These are phyloP conservation scores for Sphagnum fallax DNA, from an alignment of 228 moss, liverwort and hornwort species.

Conservation along the genomic window DNA sequence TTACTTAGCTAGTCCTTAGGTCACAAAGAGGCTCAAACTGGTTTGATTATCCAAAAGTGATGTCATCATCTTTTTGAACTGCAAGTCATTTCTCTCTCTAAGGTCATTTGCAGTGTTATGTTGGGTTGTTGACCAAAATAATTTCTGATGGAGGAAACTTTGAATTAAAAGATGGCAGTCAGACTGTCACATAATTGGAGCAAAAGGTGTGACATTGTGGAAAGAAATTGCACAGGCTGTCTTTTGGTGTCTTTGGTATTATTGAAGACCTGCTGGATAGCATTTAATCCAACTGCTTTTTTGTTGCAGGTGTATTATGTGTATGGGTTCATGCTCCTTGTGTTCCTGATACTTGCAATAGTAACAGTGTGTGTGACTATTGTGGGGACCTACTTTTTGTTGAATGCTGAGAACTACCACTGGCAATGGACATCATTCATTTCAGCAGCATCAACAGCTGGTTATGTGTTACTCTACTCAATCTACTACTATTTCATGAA, in stretches of 20 bases:
- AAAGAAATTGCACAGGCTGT: neutral
- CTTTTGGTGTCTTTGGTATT: neutral
- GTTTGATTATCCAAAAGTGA: too few relatives aligned
- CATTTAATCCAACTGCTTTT: neutral
- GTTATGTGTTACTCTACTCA: constrained; percentile 50
- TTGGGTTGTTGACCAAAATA: too few relatives aligned
- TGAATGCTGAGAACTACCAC: constrained; percentile 60
- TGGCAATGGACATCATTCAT: constrained; percentile 70
- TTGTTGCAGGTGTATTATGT: constrained; percentile 49
- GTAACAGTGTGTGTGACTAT: constrained; percentile 58
- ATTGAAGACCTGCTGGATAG: neutral
- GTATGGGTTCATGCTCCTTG: constrained; percentile 58
- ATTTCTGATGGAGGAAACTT: too few relatives aligned
- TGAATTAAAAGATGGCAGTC: too few relatives aligned
- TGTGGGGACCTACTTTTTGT: constrained; percentile 49
- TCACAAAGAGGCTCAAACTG: too few relatives aligned
- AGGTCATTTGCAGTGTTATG: too few relatives aligned
- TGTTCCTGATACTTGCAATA: constrained; percentile 47
- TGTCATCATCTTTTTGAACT: too few relatives aligned
- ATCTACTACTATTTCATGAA: constrained; percentile 57
- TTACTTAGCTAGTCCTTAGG: too few relatives aligned
- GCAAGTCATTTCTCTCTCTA: too few relatives aligned
- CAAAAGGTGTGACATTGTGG: neutral
- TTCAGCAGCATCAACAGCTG: constrained; percentile 53
- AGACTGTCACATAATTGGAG: too few relatives aligned